These are phyloP conservation scores for Mycena crocata DNA, from an alignment of 768 basidiomycete genomes.

Conservation along the genomic window DNA sequence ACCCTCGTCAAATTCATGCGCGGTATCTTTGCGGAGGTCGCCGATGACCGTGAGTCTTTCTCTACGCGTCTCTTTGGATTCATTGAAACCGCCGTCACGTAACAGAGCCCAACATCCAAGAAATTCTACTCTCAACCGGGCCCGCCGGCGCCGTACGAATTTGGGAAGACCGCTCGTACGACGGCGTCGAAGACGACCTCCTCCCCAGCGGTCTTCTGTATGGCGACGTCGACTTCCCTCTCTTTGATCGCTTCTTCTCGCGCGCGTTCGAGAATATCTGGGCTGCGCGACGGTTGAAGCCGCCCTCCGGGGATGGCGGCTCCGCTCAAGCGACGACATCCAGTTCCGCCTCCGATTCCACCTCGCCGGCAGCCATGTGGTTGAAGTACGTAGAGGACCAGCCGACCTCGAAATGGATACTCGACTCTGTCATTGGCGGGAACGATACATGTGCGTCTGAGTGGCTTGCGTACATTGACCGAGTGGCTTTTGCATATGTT, in stretches of 20 bases:
- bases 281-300: conserved; percentile 8
- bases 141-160: conserved; percentile 5
- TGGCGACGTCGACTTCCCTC: conserved; percentile 2
- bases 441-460: conserved; percentile 18
- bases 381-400: conserved; percentile 10
- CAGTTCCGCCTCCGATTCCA: no score
- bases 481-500: not conserved
- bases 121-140: conserved; percentile 18
- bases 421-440: not conserved
- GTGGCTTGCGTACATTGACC: no score
- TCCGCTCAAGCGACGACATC: no score
- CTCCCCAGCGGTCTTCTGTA: not conserved
- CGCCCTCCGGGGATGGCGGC: no score
- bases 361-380: no score
- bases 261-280: conserved; percentile 8
- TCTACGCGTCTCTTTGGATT: not conserved
- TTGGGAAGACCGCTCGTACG: conserved; percentile 5
- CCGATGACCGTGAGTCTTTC: not conserved
- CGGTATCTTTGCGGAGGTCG: conserved; percentile 11
- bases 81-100: not conserved
- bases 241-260: conserved; percentile 4
- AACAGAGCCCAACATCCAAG: not conserved
- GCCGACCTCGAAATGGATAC: conserved; percentile 11
- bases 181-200: not conserved
- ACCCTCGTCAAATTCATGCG: conserved; percentile 23